phyloP scores from a whole-genome alignment of 495 filamentous ascomycete species.

The Hypomontagnella monticulosa region DNA sequence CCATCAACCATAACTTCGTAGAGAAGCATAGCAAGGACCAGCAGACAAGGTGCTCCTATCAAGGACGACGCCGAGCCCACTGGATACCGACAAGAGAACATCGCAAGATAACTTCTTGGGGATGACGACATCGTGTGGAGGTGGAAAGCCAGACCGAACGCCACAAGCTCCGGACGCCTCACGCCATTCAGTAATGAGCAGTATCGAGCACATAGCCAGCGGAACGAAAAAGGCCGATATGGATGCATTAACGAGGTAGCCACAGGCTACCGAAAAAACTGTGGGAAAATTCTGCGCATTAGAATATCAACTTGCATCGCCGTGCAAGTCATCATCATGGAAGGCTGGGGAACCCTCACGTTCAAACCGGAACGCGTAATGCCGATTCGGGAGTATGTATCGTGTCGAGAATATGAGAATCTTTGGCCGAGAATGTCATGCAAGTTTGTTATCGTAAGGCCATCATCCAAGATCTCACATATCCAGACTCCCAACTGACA shows the following conservation, averaged over 20 bases:
- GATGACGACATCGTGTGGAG: background rate
- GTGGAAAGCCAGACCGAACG: conserved; percentile 14
- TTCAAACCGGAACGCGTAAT: conserved; percentile 18
- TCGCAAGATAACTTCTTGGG: conserved; percentile 1
- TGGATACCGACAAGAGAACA: background rate
- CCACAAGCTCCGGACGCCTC: conserved; percentile 21
- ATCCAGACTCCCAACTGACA: conserved; percentile 40
- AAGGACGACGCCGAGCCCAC: conserved; percentile 1
- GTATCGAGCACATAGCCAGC: conserved; percentile 19
- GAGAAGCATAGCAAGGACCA: conserved; percentile 9
- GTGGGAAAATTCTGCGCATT: conserved; percentile 2
- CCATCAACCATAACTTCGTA: conserved; percentile 2
- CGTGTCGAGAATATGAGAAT: conserved; percentile 27
- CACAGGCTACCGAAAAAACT: conserved; percentile 18
- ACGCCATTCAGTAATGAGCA: conserved; percentile 1
- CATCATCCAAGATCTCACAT: conserved; percentile 46
- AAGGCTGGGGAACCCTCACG: conserved; percentile 8
- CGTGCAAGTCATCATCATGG: conserved; percentile 21
- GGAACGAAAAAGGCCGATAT: background rate
- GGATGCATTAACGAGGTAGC: conserved; percentile 25
- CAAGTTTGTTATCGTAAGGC: conserved; percentile 40
- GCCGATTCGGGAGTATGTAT: conserved; percentile 4
- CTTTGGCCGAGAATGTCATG: conserved; percentile 38
- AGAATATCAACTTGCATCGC: conserved; percentile 22
- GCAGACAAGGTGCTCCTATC: background rate